Percentiles rank a stretch among this genome's conserved stretches.
phyloP scores from a whole-genome alignment of 2,329 filamentous ascomycete genomes.

The Dryadomyces quercivorus region DNA sequence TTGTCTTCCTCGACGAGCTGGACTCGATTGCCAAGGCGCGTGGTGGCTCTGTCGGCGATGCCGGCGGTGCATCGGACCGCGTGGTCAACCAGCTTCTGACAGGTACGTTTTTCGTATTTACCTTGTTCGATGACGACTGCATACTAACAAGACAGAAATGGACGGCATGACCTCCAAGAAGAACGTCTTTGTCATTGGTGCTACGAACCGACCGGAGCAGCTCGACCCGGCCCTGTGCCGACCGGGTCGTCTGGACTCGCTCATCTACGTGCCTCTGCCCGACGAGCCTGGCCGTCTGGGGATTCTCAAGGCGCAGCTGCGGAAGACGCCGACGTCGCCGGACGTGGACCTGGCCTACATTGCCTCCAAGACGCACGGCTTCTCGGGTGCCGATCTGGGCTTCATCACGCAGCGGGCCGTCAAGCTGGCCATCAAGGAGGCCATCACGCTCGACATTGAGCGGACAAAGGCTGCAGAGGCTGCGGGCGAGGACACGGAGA shows the following conservation, averaged over 20 bases:
- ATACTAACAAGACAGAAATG: constrained; percentile 53
- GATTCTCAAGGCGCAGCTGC: constrained; percentile 90
- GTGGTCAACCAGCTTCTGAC: constrained; percentile 99
- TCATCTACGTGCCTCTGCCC: constrained; percentile 95
- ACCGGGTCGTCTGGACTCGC: constrained; percentile 94
- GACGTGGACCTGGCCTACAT: constrained; percentile 90
- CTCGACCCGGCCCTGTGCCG: constrained; percentile 96
- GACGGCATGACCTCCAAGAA: constrained; percentile 99
- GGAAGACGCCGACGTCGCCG: constrained; percentile 84
- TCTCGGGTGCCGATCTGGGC: constrained; percentile 98
- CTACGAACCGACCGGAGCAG: constrained; percentile 97
- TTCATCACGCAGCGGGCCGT: constrained; percentile 98
- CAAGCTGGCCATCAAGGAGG: constrained; percentile 98
- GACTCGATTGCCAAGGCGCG: constrained; percentile 99
- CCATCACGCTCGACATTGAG: constrained; percentile 81
- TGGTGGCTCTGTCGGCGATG: constrained; percentile 91
- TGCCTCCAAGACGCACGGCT: constrained; percentile 92
- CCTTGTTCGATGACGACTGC: neutral
- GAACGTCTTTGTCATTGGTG: constrained; percentile 99
- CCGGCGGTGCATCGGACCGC: constrained; percentile 95
- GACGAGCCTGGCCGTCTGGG: constrained; percentile 80
- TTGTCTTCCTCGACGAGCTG: constrained; percentile 97
- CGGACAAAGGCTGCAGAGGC: constrained; percentile 82
- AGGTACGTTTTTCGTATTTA: constrained; percentile 1
- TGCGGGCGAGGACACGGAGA: constrained; percentile 65